These are phyloP conservation scores for Arachnomyces sp. DNA, from an alignment of 2,329 filamentous ascomycete species.

Conservation along the genomic window DNA sequence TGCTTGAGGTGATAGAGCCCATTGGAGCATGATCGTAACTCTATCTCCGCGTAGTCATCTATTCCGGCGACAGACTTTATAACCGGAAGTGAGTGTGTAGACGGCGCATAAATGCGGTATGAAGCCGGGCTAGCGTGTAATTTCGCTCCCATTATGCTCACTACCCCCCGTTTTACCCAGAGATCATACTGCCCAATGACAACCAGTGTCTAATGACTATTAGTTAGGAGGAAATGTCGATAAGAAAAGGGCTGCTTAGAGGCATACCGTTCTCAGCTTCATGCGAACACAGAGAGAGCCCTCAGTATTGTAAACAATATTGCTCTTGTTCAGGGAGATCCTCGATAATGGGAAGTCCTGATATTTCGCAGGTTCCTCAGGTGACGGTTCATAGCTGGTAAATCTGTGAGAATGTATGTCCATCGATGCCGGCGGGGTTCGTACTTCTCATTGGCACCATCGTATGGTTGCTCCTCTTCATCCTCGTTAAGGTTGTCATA, in stretches of 20 bases:
- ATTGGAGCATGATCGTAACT: constrained; percentile 41
- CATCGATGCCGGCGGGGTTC: neutral
- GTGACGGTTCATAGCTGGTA: constrained; percentile 25
- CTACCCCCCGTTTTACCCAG: constrained; percentile 48
- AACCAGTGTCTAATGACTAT: constrained; percentile 29
- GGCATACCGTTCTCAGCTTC: constrained; percentile 31
- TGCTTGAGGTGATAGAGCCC: constrained; percentile 38
- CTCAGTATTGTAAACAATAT: constrained; percentile 32
- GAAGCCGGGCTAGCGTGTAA: constrained; percentile 38
- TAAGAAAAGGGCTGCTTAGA: neutral
- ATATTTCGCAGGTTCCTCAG: constrained; percentile 21
- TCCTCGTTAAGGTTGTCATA: constrained; percentile 1
- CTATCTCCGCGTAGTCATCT: constrained; percentile 39
- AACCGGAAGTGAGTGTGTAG: constrained; percentile 49
- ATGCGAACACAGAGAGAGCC: constrained; percentile 32
- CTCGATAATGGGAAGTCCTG: constrained; percentile 36
- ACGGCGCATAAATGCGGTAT: constrained; percentile 48
- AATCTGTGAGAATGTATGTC: neutral
- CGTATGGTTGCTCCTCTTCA: constrained; percentile 3
- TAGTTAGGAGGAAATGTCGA: neutral
- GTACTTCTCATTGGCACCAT: constrained; percentile 5
- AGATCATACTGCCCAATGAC: constrained; percentile 50
- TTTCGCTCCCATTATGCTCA: constrained; percentile 53
- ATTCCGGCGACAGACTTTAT: constrained; percentile 40
- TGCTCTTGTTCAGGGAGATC: constrained; percentile 27